phyloP scores from a whole-genome alignment of 2,329 filamentous ascomycete species.

The Cladosporium sphaerospermum region DNA sequence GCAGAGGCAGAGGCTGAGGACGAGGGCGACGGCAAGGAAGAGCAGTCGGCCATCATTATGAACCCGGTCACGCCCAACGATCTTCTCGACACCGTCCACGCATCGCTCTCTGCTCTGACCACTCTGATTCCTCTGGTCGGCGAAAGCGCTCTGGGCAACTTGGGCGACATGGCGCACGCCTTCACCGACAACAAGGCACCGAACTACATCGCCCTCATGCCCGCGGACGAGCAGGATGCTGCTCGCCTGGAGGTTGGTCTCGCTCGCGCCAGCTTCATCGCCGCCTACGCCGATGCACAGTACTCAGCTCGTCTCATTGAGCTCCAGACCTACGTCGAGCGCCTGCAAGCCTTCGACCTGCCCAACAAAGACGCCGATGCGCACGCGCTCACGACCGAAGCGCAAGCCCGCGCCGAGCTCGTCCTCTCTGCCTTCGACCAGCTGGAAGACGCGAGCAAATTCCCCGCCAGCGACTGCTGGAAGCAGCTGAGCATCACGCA shows the following conservation, averaged over 20 bases:
- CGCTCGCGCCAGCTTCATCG: constrained; percentile 51
- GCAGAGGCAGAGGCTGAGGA: constrained; percentile 20
- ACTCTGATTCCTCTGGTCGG: constrained; percentile 45
- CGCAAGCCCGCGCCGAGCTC: constrained; percentile 24
- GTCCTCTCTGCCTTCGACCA: constrained; percentile 25
- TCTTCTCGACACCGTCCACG: constrained; percentile 62
- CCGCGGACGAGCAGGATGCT: constrained; percentile 20
- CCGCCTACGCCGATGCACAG: constrained; percentile 50
- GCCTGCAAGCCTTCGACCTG: constrained; percentile 30
- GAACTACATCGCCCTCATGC: constrained; percentile 41
- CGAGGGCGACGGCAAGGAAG: constrained; percentile 33
- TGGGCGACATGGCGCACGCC: constrained; percentile 55
- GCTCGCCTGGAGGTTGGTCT: constrained; percentile 42
- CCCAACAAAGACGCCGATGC: constrained; percentile 46
- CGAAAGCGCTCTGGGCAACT: constrained; percentile 40
- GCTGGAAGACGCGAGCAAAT: constrained; percentile 12
- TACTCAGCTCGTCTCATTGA: constrained; percentile 49
- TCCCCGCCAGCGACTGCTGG: constrained; percentile 40
- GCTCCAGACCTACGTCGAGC: constrained; percentile 46
- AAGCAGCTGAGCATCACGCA: constrained; percentile 47
- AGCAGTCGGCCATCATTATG: constrained; percentile 61
- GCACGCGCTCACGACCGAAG: constrained; percentile 43
- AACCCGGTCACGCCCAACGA: constrained; percentile 59
- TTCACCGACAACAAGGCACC: constrained; percentile 50
- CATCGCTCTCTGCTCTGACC: constrained; percentile 49